Evolutionary conservation across 169 alveolate genomes (phyloP).

Genomic region (Plasmodium coatneyi): DNA sequence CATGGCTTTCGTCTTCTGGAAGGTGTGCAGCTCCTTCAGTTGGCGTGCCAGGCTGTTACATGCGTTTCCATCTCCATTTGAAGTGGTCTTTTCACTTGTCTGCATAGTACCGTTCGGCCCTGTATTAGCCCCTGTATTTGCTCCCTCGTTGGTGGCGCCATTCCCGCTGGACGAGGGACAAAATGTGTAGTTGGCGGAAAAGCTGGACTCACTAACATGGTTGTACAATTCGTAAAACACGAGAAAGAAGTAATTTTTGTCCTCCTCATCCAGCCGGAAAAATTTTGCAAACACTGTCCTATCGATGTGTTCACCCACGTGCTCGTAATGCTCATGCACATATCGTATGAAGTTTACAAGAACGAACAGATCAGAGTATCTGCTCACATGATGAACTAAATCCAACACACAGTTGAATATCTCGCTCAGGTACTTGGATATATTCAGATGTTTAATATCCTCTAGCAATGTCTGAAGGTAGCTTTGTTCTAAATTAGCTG

Average conservation of each 20-base stretch:
- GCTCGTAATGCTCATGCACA: constrained; percentile 6
- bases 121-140: no score
- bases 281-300: constrained; percentile 12
- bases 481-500: constrained; percentile 19
- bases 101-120: no score
- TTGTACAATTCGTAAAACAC: constrained; percentile 52
- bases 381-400: constrained; percentile 22
- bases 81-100: no score
- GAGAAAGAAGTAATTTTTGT: constrained; percentile 40
- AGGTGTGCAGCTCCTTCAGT: neutral
- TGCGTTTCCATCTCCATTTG: no score
- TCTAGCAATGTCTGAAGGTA: constrained; percentile 15
- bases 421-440: constrained; percentile 53
- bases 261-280: constrained; percentile 57
- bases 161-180: neutral
- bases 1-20: neutral
- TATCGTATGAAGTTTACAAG: constrained; percentile 24
- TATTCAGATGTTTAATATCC: constrained; percentile 48
- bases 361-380: constrained; percentile 43
- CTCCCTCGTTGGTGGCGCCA: no score
- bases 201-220: neutral
- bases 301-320: constrained; percentile 41
- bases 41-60: neutral
- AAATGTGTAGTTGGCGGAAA: neutral
- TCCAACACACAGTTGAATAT: constrained; percentile 32